Evolutionary conservation across 164 flowering plant species (phyloP).

Genomic region (Litsea cubeba): DNA sequence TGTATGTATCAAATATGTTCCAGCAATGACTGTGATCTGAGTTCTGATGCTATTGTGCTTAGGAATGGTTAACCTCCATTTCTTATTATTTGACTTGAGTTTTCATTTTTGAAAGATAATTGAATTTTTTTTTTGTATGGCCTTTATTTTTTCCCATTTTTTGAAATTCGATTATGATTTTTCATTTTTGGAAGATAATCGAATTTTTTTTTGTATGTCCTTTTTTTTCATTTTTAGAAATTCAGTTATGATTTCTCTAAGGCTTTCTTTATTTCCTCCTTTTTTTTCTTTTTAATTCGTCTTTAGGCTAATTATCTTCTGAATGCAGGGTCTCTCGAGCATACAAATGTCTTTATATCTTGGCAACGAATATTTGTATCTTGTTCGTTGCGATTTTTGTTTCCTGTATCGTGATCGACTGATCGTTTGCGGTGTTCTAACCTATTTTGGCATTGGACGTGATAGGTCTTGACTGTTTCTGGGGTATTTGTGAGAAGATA

Average conservation of each 20-base stretch:
- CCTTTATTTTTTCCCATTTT: neutral
- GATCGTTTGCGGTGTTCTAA: constrained; percentile 8
- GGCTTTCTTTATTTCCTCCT: neutral
- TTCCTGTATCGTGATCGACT: neutral
- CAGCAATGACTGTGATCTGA: no score
- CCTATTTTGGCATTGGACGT: constrained; percentile 14
- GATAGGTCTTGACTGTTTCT: constrained; percentile 30
- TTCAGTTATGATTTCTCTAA: neutral
- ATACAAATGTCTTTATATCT: constrained; percentile 13
- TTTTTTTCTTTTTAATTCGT: no score
- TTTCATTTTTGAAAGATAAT: no score
- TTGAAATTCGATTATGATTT: neutral
- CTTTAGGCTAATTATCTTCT: neutral
- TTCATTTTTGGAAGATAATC: no score
- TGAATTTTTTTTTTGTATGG: neutral
- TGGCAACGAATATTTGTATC: constrained; percentile 1
- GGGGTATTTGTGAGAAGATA: neutral
- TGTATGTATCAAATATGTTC: no score
- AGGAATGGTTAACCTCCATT: no score
- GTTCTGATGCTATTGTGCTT: no score
- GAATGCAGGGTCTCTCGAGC: neutral
- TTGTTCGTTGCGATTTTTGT: constrained; percentile 5
- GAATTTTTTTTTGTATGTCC: neutral
- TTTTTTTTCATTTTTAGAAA: neutral
- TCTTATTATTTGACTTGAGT: no score